phyloP scores from a whole-genome alignment of 768 basidiomycete genomes.

The Ephemerocybe angulata region DNA sequence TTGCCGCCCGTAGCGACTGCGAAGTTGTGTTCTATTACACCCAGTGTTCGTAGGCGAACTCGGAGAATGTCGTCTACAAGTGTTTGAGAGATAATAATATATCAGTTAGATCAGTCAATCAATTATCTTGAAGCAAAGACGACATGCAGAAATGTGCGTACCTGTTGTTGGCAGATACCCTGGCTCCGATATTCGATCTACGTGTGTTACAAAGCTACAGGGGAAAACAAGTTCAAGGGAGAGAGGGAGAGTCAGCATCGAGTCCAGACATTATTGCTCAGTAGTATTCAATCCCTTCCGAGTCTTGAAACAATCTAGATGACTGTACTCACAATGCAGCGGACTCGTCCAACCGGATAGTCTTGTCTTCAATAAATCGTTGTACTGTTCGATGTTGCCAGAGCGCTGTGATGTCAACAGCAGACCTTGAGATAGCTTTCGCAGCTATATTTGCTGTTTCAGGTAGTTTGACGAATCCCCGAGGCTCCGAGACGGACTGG shows the following conservation, averaged over 20 bases:
- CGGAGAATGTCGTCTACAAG: conserved; percentile 68
- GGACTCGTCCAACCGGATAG: conserved; percentile 70
- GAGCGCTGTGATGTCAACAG: conserved; percentile 54
- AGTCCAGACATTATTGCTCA: too few species aligned
- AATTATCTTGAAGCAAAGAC: background rate
- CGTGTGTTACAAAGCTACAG: conserved; percentile 62
- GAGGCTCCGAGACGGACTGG: background rate
- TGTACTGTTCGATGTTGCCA: conserved; percentile 71
- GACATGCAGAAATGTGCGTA: conserved; percentile 21
- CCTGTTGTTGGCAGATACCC: conserved; percentile 74
- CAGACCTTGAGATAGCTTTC: conserved; percentile 45
- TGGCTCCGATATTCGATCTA: conserved; percentile 60
- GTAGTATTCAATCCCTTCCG: too few species aligned
- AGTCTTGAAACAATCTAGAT: background rate
- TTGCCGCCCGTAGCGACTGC: conserved; percentile 60
- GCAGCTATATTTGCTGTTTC: conserved; percentile 46
- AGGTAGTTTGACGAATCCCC: conserved; percentile 19
- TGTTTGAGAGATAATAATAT: background rate
- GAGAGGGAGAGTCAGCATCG: too few species aligned
- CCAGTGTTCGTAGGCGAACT: conserved; percentile 76
- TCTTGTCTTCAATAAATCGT: conserved; percentile 50
- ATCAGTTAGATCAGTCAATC: background rate
- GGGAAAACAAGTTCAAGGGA: too few species aligned
- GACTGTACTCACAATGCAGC: conserved; percentile 60
- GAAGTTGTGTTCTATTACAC: conserved; percentile 74